Percentiles rank a stretch among this genome's conserved stretches.
Conservation (phyloP, 768 basidiomycete genomes). For the Podaxis sp. region DNA sequence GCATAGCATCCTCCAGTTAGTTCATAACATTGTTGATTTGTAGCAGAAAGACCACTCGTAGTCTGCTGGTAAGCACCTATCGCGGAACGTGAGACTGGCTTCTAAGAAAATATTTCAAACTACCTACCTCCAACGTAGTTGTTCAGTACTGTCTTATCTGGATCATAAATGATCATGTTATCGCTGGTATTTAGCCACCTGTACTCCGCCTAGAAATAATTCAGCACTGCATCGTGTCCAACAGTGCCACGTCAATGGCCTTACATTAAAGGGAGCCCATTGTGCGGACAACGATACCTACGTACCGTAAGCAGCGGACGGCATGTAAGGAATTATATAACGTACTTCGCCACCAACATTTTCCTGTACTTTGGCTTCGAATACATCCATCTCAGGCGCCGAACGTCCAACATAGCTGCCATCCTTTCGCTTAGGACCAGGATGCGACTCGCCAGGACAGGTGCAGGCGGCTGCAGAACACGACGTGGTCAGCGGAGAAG, state of each 20-base stretch:
- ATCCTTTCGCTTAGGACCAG: slow-evolving; percentile 36
- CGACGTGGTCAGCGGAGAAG: neutral
- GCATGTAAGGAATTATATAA: neutral
- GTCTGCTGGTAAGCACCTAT: slow-evolving; percentile 52
- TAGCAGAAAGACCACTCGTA: slow-evolving; percentile 59
- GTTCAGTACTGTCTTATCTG: slow-evolving; percentile 44
- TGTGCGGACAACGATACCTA: slow-evolving; percentile 52
- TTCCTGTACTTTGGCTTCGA: slow-evolving; percentile 47
- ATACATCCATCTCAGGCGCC: slow-evolving; percentile 66
- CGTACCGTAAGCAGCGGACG: neutral
- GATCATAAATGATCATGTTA: slow-evolving; percentile 47
- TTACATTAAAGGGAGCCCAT: slow-evolving; percentile 58
- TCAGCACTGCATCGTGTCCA: neutral
- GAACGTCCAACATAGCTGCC: slow-evolving; percentile 58
- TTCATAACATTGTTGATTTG: slow-evolving; percentile 66
- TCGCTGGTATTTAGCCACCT: slow-evolving; percentile 43
- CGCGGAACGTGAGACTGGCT: neutral
- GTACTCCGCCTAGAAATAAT: slow-evolving; percentile 43
- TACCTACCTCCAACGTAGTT: slow-evolving; percentile 59
- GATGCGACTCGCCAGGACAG: slow-evolving; percentile 39
- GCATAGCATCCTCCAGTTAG: slow-evolving; percentile 27
- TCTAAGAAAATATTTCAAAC: neutral
- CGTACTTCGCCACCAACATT: slow-evolving; percentile 27
- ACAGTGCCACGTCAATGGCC: slow-evolving; percentile 25
- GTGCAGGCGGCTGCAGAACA: slow-evolving; percentile 30